Evolutionary conservation across 805 yeast species (phyloP), one percentile per base, ranked within the genome.

Genomic region (Candida dajiaensis): DNA sequence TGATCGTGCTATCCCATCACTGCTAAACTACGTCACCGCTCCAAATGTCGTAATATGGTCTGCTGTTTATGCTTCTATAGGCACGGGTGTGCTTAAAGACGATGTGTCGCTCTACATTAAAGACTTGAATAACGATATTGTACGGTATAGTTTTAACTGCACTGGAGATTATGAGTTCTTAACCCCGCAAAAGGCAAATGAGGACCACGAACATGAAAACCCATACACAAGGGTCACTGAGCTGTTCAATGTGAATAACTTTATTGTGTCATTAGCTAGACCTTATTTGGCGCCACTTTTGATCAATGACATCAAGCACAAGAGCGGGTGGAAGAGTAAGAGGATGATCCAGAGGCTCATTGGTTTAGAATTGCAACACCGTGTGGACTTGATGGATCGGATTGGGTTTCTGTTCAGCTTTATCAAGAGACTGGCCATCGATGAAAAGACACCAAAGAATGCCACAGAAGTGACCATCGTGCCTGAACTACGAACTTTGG

Each of bases 241-340:
- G 63, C 73, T 92, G 48, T 94, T 92, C 70, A 94, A 94, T 57
- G 98, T 94, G 21, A 94, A 94, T 65, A 95, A 90, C 64, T 92
- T 89, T 59, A 74, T 94, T 26, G 90, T 90, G 1, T 87, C 97
- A 19, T 72, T 92, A 53, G 96, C 98, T 9, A 75, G 97, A 51
- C 97, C 98, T 0, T 94, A 92, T 58, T 70, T 92, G 55, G 96
- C 97, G 0, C 97, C 98, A 1, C 70, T 92, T 47, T 76, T 94
- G 38, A 81, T 86, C 33, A 84, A 86, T 53, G 97, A 89, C 59
- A 73, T 88, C 58, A 84, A 83, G 58, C 94, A 89, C 60, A 77
- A 76, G 50, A 77, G 73, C 46, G 62, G 63, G 1, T 60, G 63
- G 72, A 66, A 59, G 66, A 60, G 47, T 53, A 72, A 46, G 55